Percentiles rank a stretch among this genome's conserved stretches.
These are phyloP conservation scores for Drechslerella coelobrocha DNA, from an alignment of 2,329 filamentous ascomycete genomes.

Conservation along the genomic window DNA sequence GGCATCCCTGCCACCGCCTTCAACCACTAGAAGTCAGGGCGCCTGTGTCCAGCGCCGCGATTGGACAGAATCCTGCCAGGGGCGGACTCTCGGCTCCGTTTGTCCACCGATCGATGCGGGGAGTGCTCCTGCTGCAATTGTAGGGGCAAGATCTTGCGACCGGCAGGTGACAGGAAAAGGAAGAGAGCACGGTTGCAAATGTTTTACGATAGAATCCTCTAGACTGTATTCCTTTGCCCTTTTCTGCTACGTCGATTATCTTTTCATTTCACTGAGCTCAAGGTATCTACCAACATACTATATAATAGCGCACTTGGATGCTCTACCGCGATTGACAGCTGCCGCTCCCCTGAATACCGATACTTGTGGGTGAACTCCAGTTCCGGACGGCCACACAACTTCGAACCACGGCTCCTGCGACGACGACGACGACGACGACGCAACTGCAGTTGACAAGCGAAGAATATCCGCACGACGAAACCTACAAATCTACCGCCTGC, in stretches of 20 bases:
- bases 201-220: neutral
- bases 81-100: slow-evolving; percentile 5
- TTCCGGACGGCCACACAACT: neutral
- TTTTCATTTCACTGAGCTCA: too few relatives aligned
- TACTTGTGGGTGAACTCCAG: too few relatives aligned
- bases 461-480: too few relatives aligned
- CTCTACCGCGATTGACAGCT: too few relatives aligned
- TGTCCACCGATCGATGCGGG: slow-evolving; percentile 33
- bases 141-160: slow-evolving; percentile 12
- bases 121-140: slow-evolving; percentile 17
- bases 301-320: too few relatives aligned
- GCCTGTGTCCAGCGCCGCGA: slow-evolving; percentile 38
- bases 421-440: neutral
- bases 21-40: slow-evolving; percentile 14
- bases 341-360: too few relatives aligned
- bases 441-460: neutral
- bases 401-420: neutral
- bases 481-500: neutral
- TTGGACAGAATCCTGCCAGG: slow-evolving; percentile 10
- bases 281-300: too few relatives aligned
- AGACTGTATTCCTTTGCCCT: slow-evolving; percentile 6
- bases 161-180: slow-evolving; percentile 13
- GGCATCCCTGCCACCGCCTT: neutral
- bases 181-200: neutral
- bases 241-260: neutral